A percentile compares a stretch with the other conserved stretches of the same genome.
These are phyloP conservation scores for Mortierella sp. DNA, from an alignment of 371 early-diverging fungal genomes.

Conservation along the genomic window DNA sequence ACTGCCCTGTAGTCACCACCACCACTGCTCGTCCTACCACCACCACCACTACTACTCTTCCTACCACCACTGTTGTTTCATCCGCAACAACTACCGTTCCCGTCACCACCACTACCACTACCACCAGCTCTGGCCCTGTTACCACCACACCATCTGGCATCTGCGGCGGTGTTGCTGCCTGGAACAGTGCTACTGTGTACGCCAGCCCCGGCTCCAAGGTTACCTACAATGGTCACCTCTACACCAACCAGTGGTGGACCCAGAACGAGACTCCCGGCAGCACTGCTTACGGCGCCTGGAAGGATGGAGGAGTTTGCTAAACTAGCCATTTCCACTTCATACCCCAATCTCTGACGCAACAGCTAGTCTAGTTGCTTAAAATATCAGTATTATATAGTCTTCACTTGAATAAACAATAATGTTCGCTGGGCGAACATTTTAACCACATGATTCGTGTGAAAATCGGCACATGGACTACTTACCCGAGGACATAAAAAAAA, in stretches of 20 bases:
- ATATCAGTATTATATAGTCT: background rate
- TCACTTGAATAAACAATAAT: constrained; percentile 6
- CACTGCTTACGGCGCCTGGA: constrained; percentile 49
- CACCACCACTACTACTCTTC: constrained; percentile 5
- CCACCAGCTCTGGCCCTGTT: constrained; percentile 9
- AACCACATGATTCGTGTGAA: background rate
- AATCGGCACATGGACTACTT: too few species aligned
- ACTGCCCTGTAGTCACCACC: constrained; percentile 39
- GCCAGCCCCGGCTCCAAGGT: constrained; percentile 42
- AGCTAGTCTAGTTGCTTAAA: background rate
- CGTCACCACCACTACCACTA: constrained; percentile 12
- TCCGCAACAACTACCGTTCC: too few species aligned
- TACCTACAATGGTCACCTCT: constrained; percentile 57
- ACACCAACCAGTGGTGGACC: constrained; percentile 67
- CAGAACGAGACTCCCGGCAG: constrained; percentile 52
- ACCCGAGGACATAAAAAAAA: too few species aligned
- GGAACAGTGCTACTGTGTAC: constrained; percentile 29
- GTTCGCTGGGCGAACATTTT: constrained; percentile 20
- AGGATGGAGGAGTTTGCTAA: constrained; percentile 59
- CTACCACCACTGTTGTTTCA: constrained; percentile 7
- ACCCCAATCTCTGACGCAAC: background rate
- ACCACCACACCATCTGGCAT: constrained; percentile 7
- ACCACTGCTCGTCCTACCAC: constrained; percentile 14
- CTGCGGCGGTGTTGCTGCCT: constrained; percentile 42
- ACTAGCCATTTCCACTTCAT: background rate